Evolutionary conservation across 2,329 filamentous ascomycete species (phyloP), one percentile per base, ranked within the genome.

Genomic region (Phoma herbarum): DNA sequence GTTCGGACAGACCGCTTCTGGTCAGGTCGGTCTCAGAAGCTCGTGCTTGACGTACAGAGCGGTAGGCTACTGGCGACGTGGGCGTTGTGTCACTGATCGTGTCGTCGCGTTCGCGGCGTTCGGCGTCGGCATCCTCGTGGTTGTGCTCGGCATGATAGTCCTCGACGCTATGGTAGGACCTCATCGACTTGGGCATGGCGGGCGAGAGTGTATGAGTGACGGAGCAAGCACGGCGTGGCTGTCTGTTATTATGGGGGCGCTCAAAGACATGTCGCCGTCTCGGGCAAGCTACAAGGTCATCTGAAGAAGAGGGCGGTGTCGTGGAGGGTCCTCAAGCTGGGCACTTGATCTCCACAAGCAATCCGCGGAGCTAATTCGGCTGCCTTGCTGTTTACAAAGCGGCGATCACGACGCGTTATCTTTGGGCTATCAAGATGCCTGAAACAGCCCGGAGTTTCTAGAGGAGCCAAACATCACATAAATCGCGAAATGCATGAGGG

Each of bases 1-100:
- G 76, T 68, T 85, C 83, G 57, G 81, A 81, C 26, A 76, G 55
- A 69, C 77, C 55, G 56, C 70, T 60, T 63, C 69, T 52, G 51
- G 69, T 46, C 63, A 77, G 65, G 62, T 80, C 69, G 55, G 66
- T 63, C 58, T 72, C 73, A 44, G 79, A 77, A 48, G 73, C 68
- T 52, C 71, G 73, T 62, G 70, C 68, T 35, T 61, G 68, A 33
- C 69, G 63, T 31, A 66, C 57, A 20, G 60, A 63, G 45, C 75
- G 75, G 63, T 72, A 73, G 43, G 66, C 57, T 1, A 70, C 70
- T 8, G 74, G 75, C n/a, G 74, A 76, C 29, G 71, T 70, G 26
- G 71, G 73, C 7, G 72, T 75, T 37, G 72, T 65, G 69, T 63
- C 71, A 66, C 71, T 70, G 61, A 73, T 61, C 16, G 72, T 75